phyloP scores from a whole-genome alignment of 1,284 basidiomycete species.

The Microbotryum lychnidis-dioicae region DNA sequence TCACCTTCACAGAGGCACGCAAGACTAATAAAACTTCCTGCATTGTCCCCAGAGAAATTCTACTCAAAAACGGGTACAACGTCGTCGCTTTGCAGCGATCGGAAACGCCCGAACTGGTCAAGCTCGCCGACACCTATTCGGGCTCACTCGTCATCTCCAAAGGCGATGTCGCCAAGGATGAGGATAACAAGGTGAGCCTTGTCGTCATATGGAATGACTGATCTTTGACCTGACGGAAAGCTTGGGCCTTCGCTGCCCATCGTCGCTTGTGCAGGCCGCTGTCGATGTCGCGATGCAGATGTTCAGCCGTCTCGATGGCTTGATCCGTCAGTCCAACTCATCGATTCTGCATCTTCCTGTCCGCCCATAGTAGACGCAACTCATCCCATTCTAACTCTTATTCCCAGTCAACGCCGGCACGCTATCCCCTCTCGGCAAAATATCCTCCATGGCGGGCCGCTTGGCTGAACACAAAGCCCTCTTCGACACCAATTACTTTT shows the following conservation, averaged over 20 bases:
- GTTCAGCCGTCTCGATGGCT: constrained; percentile 58
- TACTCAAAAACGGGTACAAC: constrained; percentile 42
- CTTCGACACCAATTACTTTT: constrained; percentile 76
- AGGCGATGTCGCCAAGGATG: constrained; percentile 57
- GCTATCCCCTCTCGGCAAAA: constrained; percentile 48
- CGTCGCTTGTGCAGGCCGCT: constrained; percentile 47
- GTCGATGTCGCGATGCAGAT: constrained; percentile 43
- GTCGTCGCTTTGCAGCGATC: constrained; percentile 71
- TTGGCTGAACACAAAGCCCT: constrained; percentile 30
- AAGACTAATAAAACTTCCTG: not conserved
- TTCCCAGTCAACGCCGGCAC: constrained; percentile 67
- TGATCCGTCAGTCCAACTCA: constrained; percentile 46
- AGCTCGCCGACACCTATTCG: constrained; percentile 46
- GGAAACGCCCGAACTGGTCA: constrained; percentile 53
- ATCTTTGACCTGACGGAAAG: not conserved
- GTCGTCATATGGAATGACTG: not conserved
- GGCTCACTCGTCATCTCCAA: constrained; percentile 31
- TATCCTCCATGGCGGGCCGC: constrained; percentile 9
- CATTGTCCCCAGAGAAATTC: constrained; percentile 43
- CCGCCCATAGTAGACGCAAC: not conserved
- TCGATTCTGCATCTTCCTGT: not conserved
- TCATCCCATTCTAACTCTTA: not conserved
- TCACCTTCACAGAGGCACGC: not conserved
- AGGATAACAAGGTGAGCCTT: constrained; percentile 40
- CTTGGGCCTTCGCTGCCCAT: not conserved